These are phyloP conservation scores for Boletus coccyginus DNA, from an alignment of 768 basidiomycete genomes.

Conservation along the genomic window DNA sequence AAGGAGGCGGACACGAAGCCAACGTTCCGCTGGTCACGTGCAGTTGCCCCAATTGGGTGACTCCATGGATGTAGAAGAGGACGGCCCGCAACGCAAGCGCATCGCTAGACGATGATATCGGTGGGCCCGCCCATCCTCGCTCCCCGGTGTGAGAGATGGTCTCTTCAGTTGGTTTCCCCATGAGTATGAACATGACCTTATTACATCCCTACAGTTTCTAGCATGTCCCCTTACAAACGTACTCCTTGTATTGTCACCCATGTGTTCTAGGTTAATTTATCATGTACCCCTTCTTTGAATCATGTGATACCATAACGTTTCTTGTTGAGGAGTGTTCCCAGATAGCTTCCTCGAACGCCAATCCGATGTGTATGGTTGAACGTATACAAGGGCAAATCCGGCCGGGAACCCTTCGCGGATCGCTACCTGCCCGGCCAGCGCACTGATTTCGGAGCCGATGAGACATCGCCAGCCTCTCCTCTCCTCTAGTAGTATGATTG, in stretches of 20 bases:
- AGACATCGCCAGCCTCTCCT: too few species aligned
- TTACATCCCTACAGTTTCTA: constrained; percentile 3
- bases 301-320: background rate
- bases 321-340: background rate
- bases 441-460: too few species aligned
- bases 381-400: too few species aligned
- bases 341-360: background rate
- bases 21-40: constrained; percentile 37
- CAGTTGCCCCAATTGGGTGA: constrained; percentile 42
- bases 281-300: constrained; percentile 9
- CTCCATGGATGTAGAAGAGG: constrained; percentile 78
- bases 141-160: background rate
- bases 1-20: constrained; percentile 57
- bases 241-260: constrained; percentile 16
- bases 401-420: too few species aligned
- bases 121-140: background rate
- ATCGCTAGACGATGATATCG: constrained; percentile 54
- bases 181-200: constrained; percentile 12
- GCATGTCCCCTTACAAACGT: background rate
- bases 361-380: too few species aligned
- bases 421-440: too few species aligned
- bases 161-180: constrained; percentile 1
- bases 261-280: constrained; percentile 7
- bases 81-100: constrained; percentile 71
- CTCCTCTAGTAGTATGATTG: too few species aligned